Evolutionary conservation across 306 rosid species (phyloP).

Genomic region (Prunus fruticosa): DNA sequence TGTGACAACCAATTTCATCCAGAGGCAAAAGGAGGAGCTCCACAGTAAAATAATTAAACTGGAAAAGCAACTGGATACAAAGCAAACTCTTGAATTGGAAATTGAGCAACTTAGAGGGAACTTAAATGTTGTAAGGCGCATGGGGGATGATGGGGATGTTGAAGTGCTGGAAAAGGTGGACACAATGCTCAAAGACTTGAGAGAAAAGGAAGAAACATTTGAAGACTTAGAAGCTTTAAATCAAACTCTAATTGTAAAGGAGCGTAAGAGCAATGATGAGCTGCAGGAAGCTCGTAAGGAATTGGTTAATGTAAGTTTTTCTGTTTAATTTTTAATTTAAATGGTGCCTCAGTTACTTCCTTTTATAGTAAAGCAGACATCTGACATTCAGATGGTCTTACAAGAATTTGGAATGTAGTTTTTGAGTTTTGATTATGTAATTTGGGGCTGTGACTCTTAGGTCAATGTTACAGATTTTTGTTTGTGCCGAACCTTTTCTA

Average conservation of each 20-base stretch:
- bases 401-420: neutral
- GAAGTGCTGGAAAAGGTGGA: conserved; percentile 78
- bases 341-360: neutral
- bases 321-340: neutral
- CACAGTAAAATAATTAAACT: conserved; percentile 70
- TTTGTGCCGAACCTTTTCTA: neutral
- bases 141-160: conserved; percentile 76
- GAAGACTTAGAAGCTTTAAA: conserved; percentile 63
- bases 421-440: too few relatives aligned
- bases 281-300: conserved; percentile 94
- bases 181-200: conserved; percentile 50
- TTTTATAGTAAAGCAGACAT: conserved; percentile 7
- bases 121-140: conserved; percentile 75
- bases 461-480: neutral
- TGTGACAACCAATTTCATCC: conserved; percentile 41
- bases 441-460: neutral
- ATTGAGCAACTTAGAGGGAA: conserved; percentile 79
- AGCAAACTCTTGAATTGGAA: conserved; percentile 87
- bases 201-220: conserved; percentile 78
- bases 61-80: conserved; percentile 74
- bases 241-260: conserved; percentile 71
- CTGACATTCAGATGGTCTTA: conserved; percentile 18
- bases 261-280: conserved; percentile 90
- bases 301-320: conserved; percentile 63
- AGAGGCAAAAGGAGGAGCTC: conserved; percentile 83